Percentiles rank a stretch among this genome's conserved stretches.
phyloP scores from a whole-genome alignment of 2,329 filamentous ascomycete species.

The Pyrenochaeta sp. region DNA sequence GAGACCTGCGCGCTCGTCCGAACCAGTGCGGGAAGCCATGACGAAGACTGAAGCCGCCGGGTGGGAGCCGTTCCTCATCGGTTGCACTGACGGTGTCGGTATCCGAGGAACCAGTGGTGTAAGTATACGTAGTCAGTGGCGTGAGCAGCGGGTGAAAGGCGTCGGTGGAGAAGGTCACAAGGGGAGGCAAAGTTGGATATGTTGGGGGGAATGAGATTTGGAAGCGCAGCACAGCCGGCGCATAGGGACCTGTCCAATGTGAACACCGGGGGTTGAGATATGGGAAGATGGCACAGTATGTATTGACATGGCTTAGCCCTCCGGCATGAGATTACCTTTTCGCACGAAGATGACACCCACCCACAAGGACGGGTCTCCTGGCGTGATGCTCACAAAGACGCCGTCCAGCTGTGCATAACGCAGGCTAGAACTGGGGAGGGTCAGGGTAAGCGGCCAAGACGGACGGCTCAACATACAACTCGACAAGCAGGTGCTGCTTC shows the following conservation, averaged over 20 bases:
- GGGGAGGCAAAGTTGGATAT: constrained; percentile 80
- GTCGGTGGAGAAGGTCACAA: constrained; percentile 88
- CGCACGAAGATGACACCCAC: constrained; percentile 90
- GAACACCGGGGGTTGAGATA: constrained; percentile 26
- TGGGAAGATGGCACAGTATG: constrained; percentile 10
- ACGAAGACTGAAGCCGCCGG: constrained; percentile 86
- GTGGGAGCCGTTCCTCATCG: constrained; percentile 82
- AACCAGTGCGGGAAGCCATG: constrained; percentile 95
- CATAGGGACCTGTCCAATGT: constrained; percentile 76
- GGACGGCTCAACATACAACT: constrained; percentile 69
- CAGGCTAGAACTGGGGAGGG: constrained; percentile 71
- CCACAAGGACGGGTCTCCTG: constrained; percentile 83
- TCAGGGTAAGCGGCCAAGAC: constrained; percentile 31
- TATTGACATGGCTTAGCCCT: constrained; percentile 17
- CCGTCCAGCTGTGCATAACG: constrained; percentile 85
- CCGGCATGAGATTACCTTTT: constrained; percentile 66
- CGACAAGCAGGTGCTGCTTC: constrained; percentile 78
- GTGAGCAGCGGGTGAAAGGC: constrained; percentile 95
- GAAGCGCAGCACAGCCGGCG: constrained; percentile 85
- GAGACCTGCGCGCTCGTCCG: constrained; percentile 51
- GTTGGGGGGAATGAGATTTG: constrained; percentile 84
- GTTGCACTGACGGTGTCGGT: constrained; percentile 82
- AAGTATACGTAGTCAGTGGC: constrained; percentile 92
- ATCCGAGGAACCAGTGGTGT: constrained; percentile 76
- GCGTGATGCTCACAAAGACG: constrained; percentile 83